Evolutionary conservation across 2,329 filamentous ascomycete species (phyloP).

Genomic region (Ophiosphaerella korrae): DNA sequence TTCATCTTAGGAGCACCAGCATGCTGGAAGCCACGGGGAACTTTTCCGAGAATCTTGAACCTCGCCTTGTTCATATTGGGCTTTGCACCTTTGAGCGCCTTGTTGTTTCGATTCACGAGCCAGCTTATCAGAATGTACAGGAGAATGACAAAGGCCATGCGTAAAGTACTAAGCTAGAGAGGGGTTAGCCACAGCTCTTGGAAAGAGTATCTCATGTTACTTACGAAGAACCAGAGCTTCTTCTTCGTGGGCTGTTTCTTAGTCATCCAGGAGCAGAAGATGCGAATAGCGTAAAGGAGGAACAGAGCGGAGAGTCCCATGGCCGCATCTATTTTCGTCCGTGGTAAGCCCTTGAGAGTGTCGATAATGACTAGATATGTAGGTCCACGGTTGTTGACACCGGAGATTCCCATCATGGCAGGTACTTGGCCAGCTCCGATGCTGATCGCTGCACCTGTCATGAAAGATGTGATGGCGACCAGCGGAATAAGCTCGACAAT

Average conservation of each 20-base stretch:
- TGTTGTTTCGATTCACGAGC: conserved; percentile 68
- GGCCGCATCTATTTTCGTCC: conserved; percentile 75
- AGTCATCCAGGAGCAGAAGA: conserved; percentile 66
- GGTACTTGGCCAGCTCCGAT: conserved; percentile 86
- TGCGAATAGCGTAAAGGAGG: conserved; percentile 74
- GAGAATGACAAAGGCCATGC: conserved; percentile 88
- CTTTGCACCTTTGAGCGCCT: conserved; percentile 50
- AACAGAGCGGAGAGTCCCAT: conserved; percentile 82
- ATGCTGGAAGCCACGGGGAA: conserved; percentile 71
- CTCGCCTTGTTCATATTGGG: conserved; percentile 58
- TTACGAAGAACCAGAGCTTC: conserved; percentile 80
- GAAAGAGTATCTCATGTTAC: background rate
- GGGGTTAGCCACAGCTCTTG: background rate
- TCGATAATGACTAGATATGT: conserved; percentile 88
- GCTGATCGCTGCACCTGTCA: conserved; percentile 93
- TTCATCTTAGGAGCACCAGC: conserved; percentile 75
- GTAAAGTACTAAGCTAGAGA: conserved; percentile 70
- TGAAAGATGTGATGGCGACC: conserved; percentile 90
- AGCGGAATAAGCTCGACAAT: conserved; percentile 94
- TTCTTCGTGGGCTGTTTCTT: conserved; percentile 73
- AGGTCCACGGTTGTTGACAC: conserved; percentile 74
- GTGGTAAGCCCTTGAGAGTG: conserved; percentile 73
- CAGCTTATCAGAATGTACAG: conserved; percentile 91
- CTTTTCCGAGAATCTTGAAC: conserved; percentile 66
- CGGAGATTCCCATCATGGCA: conserved; percentile 76